A percentile compares a stretch with the other conserved stretches of the same genome.
These are phyloP conservation scores for Fusarium begoniae DNA, from an alignment of 2,329 filamentous ascomycete genomes.

Conservation along the genomic window DNA sequence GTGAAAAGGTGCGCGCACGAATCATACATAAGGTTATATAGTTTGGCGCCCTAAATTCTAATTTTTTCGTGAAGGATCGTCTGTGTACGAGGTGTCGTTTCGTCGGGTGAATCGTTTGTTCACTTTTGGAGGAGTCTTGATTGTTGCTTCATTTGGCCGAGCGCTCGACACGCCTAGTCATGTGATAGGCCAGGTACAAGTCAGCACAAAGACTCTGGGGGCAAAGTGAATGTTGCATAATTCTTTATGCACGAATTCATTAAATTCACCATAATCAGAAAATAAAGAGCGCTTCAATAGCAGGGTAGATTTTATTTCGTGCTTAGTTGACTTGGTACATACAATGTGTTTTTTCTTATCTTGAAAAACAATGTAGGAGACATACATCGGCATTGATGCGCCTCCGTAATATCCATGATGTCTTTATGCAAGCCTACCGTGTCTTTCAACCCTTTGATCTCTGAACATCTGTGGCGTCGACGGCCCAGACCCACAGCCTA, in stretches of 20 bases:
- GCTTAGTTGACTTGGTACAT: not conserved
- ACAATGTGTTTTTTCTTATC: not conserved
- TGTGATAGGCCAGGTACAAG: slow-evolving; percentile 39
- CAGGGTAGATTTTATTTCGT: not conserved
- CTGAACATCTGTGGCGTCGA: slow-evolving; percentile 20
- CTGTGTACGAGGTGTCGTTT: slow-evolving; percentile 2
- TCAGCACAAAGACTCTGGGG: slow-evolving; percentile 1
- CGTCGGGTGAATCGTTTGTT: not conserved
- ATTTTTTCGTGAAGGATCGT: not conserved
- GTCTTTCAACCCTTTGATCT: not conserved
- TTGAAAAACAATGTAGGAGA: not conserved
- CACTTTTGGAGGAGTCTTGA: slow-evolving; percentile 11
- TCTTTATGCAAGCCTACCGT: not conserved
- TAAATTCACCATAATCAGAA: not conserved
- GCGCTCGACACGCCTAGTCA: slow-evolving; percentile 18
- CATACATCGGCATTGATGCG: not conserved
- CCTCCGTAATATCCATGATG: not conserved
- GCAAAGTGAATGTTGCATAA: not conserved
- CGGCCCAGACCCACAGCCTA: not conserved
- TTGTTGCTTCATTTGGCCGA: slow-evolving; percentile 15
- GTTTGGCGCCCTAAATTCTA: not conserved
- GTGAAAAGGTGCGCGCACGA: slow-evolving; percentile 36
- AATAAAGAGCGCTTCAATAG: not conserved
- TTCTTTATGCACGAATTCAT: not conserved
- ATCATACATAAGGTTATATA: slow-evolving; percentile 2